Percentiles rank a stretch among this genome's conserved stretches.
These are phyloP conservation scores for Aureobasidium namibiae DNA, from an alignment of 2,329 filamentous ascomycete species.

Conservation along the genomic window DNA sequence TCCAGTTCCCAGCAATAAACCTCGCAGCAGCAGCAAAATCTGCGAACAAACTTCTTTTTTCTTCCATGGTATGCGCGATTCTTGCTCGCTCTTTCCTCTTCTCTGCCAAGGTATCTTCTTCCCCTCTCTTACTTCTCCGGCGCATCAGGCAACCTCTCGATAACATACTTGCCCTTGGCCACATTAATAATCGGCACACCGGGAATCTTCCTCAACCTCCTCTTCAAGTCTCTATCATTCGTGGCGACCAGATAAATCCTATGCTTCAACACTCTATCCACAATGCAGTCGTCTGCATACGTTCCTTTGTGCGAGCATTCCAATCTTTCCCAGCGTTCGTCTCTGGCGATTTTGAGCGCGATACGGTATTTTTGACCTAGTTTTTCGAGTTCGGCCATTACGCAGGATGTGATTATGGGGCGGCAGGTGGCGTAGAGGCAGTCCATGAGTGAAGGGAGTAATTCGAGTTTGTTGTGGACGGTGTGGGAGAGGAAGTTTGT, in stretches of 20 bases:
- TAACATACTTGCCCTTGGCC: slow-evolving; percentile 83
- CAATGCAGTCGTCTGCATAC: slow-evolving; percentile 75
- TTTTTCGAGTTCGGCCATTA: slow-evolving; percentile 81
- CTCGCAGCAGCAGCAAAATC: neutral
- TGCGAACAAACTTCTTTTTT: neutral
- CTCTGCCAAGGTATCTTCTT: neutral
- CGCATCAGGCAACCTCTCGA: slow-evolving; percentile 82
- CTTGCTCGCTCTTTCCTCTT: neutral
- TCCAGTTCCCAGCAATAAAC: neutral
- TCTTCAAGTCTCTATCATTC: slow-evolving; percentile 71
- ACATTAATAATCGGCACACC: slow-evolving; percentile 73
- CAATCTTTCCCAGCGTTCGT: slow-evolving; percentile 79
- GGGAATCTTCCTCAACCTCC: slow-evolving; percentile 73
- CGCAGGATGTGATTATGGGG: slow-evolving; percentile 77
- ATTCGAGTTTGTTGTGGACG: slow-evolving; percentile 79
- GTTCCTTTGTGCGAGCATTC: slow-evolving; percentile 86
- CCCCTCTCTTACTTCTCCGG: slow-evolving; percentile 48
- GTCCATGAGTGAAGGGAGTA: slow-evolving; percentile 88
- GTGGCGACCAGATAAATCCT: slow-evolving; percentile 42
- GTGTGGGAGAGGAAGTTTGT: slow-evolving; percentile 90
- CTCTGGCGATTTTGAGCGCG: slow-evolving; percentile 74
- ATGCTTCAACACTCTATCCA: slow-evolving; percentile 38
- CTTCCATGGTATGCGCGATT: neutral
- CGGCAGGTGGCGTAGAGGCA: slow-evolving; percentile 85
- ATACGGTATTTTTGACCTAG: slow-evolving; percentile 82